A percentile compares a stretch with the other conserved stretches of the same genome.
Conservation (phyloP, 2,329 filamentous ascomycete species). For the Fusarium sp. region DNA sequence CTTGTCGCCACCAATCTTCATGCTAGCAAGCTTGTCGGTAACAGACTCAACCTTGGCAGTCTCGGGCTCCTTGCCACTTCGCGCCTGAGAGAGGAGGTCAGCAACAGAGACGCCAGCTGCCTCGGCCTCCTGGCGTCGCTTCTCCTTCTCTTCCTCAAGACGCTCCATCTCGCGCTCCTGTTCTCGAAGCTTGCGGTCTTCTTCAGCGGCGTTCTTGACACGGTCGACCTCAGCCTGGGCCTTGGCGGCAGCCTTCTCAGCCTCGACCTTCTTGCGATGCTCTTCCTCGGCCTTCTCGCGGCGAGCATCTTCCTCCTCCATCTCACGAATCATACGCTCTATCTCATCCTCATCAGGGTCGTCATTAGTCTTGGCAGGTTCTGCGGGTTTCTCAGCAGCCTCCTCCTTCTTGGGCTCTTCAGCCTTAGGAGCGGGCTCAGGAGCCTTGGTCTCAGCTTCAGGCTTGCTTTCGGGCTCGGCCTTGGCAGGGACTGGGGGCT, state of each 20-base stretch:
- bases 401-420: constrained; percentile 44
- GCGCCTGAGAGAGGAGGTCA: constrained; percentile 60
- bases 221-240: constrained; percentile 60
- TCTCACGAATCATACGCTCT: constrained; percentile 70
- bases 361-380: constrained; percentile 49
- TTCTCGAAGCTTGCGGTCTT: constrained; percentile 75
- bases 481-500: constrained; percentile 33
- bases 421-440: constrained; percentile 41
- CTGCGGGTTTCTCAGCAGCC: constrained; percentile 42
- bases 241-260: constrained; percentile 59
- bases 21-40: constrained; percentile 62
- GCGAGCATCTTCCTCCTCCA: constrained; percentile 58
- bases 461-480: constrained; percentile 43
- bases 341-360: constrained; percentile 65
- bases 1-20: constrained; percentile 62
- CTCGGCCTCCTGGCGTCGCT: constrained; percentile 63
- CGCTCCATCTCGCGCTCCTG: constrained; percentile 78
- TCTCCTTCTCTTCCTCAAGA: constrained; percentile 76
- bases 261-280: constrained; percentile 60
- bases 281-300: constrained; percentile 49
- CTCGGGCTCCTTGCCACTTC: constrained; percentile 55
- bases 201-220: constrained; percentile 63
- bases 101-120: constrained; percentile 63
- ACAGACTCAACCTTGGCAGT: constrained; percentile 54
- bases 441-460: constrained; percentile 46